A percentile compares a stretch with the other conserved stretches of the same genome.
These are phyloP conservation scores for Fusarium drepaniforme DNA, from an alignment of 2,329 filamentous ascomycete genomes.

Conservation along the genomic window DNA sequence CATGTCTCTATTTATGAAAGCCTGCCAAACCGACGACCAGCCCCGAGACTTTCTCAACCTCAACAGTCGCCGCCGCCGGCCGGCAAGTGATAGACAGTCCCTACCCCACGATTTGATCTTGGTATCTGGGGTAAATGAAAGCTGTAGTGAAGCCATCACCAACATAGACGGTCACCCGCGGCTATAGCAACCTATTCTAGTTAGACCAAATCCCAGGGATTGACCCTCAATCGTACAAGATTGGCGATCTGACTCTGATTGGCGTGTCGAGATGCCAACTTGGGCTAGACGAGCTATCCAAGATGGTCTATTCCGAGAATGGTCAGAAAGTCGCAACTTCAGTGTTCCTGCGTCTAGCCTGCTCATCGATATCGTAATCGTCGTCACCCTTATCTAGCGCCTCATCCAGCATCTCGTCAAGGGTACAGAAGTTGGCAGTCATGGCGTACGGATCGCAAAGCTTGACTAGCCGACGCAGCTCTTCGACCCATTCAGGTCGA, in stretches of 20 bases:
- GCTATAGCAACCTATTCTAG: not conserved
- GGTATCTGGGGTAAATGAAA: not conserved
- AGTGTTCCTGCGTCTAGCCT: slow-evolving; percentile 17
- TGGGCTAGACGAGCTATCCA: not conserved
- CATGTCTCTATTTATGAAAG: not conserved
- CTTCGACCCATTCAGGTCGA: slow-evolving; percentile 32
- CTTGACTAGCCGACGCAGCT: not conserved
- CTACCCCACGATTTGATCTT: not conserved
- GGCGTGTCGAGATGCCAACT: not conserved
- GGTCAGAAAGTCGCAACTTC: slow-evolving; percentile 34
- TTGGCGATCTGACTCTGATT: not conserved
- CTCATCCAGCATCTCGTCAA: slow-evolving; percentile 31
- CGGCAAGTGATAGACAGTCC: not conserved
- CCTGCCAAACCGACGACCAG: not conserved
- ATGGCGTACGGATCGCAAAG: slow-evolving; percentile 28
- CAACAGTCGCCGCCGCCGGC: not conserved
- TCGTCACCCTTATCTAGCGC: slow-evolving; percentile 27
- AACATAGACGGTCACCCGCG: not conserved
- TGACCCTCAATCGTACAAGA: not conserved
- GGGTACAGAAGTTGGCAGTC: slow-evolving; percentile 14
- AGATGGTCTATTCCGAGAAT: not conserved
- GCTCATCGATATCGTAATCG: slow-evolving; percentile 25
- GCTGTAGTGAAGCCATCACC: not conserved
- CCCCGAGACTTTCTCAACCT: not conserved
- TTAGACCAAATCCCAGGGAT: not conserved